Conservation (phyloP, 179 eudicot genomes). For the Sideroxylon spinosum region DNA sequence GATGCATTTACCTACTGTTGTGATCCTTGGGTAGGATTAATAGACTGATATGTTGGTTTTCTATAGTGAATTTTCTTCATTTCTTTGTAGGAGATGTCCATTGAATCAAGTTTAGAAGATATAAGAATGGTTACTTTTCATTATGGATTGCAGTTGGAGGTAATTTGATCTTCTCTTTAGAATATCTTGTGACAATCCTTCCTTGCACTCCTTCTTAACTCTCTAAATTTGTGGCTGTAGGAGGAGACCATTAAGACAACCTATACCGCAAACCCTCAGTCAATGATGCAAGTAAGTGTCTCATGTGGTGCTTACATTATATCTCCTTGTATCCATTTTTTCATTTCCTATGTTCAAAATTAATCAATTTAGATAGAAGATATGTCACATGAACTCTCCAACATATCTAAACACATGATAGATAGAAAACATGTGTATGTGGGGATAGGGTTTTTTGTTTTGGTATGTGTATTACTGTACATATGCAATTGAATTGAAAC, state of each 20-base stretch:
- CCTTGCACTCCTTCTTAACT: background rate
- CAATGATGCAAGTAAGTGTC: constrained; percentile 93
- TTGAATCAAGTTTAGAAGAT: constrained; percentile 93
- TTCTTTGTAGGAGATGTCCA: constrained; percentile 78
- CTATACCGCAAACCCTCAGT: constrained; percentile 70
- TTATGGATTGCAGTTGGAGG: constrained; percentile 87
- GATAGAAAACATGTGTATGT: background rate
- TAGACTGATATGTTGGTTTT: background rate
- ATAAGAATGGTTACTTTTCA: constrained; percentile 73
- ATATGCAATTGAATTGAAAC: background rate
- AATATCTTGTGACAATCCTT: background rate
- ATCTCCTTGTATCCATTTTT: background rate
- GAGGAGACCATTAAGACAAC: constrained; percentile 78
- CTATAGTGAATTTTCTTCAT: background rate
- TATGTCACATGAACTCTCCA: background rate
- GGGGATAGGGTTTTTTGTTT: background rate
- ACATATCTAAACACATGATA: background rate
- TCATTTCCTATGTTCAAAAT: background rate
- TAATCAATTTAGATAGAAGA: background rate
- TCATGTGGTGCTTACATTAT: background rate
- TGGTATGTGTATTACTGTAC: background rate
- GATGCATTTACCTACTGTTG: background rate
- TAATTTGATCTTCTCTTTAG: constrained; percentile 17
- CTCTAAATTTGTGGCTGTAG: constrained; percentile 30
- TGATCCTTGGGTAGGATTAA: background rate